Evolutionary conservation across 306 rosid genomes (phyloP).

Genomic region (Acacia confusa): DNA sequence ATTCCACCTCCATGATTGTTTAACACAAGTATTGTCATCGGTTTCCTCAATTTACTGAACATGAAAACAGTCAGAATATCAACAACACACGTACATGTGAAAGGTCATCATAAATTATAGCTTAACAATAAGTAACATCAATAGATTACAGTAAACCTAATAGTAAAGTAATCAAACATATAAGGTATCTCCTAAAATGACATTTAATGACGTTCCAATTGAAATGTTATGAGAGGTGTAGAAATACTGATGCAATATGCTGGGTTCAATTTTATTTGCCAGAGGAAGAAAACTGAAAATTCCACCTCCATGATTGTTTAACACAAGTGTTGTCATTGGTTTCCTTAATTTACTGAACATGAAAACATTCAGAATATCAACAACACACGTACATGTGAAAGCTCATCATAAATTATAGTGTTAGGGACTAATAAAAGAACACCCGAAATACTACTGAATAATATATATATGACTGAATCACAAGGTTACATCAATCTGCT

Average conservation of each 20-base stretch:
- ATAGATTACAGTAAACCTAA: slow-evolving; percentile 12
- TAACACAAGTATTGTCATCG: slow-evolving; percentile 77
- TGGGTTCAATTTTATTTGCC: slow-evolving; percentile 63
- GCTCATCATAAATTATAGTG: slow-evolving; percentile 5
- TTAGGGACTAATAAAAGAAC: no score
- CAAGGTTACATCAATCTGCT: no score
- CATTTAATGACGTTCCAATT: no score
- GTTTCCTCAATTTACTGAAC: slow-evolving; percentile 77
- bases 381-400: neutral
- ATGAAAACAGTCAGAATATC: slow-evolving; percentile 27
- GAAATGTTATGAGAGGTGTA: slow-evolving; percentile 81
- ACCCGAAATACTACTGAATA: no score
- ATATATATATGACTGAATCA: no score
- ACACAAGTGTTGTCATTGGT: slow-evolving; percentile 80
- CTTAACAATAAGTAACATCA: slow-evolving; percentile 1
- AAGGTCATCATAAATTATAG: neutral
- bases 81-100: slow-evolving; percentile 15
- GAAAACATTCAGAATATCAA: slow-evolving; percentile 29
- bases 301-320: slow-evolving; percentile 94
- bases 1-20: slow-evolving; percentile 97
- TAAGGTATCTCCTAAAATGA: no score
- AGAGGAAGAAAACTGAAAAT: slow-evolving; percentile 89
- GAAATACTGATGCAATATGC: slow-evolving; percentile 65
- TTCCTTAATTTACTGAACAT: slow-evolving; percentile 70
- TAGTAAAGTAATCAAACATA: neutral